Percentiles rank a stretch among this genome's conserved stretches.
Conservation (phyloP, 2,329 filamentous ascomycete species). For the Beauveria rudraprayagi region DNA sequence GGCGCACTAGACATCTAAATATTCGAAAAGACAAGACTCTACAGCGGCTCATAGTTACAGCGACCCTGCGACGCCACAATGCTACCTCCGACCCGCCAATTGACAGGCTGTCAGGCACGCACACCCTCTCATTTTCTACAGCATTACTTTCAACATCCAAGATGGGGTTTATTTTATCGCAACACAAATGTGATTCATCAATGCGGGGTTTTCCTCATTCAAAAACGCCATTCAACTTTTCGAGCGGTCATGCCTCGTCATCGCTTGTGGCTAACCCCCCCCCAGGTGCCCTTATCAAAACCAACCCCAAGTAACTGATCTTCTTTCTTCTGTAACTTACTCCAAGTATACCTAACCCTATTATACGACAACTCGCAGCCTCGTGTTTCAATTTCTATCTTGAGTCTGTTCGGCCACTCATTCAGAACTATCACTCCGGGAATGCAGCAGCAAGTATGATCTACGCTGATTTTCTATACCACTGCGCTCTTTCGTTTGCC, state of each 20-base stretch:
- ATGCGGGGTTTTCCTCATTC: background rate
- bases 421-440: background rate
- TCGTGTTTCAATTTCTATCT: background rate
- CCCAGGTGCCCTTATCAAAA: background rate
- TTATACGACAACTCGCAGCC: background rate
- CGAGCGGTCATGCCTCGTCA: background rate
- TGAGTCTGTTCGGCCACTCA: background rate
- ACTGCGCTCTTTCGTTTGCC: background rate
- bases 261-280: background rate
- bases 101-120: background rate
- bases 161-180: background rate
- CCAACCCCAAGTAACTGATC: background rate
- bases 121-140: background rate
- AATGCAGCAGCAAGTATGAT: constrained; percentile 1
- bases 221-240: background rate
- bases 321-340: background rate
- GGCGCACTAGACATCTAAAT: background rate
- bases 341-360: background rate
- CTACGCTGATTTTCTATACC: background rate
- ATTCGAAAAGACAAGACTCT: background rate
- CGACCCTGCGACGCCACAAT: background rate
- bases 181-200: background rate
- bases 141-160: background rate
- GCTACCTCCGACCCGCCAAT: background rate
- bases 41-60: background rate